phyloP scores from a whole-genome alignment of 2,329 filamentous ascomycete species.

The Talaromyces sp. region DNA sequence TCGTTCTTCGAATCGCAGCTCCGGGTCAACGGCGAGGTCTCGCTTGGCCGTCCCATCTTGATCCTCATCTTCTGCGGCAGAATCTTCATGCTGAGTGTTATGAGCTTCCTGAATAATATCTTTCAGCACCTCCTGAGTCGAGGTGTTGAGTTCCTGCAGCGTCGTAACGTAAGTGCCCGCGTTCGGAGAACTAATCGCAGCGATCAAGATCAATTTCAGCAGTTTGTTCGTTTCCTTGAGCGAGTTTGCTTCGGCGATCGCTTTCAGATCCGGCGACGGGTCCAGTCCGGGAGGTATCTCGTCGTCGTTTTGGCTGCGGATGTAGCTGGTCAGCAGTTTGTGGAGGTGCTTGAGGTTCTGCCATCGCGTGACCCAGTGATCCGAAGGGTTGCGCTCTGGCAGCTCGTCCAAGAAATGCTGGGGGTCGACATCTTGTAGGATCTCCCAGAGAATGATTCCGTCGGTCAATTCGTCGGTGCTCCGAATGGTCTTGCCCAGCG shows the following conservation, averaged over 20 bases:
- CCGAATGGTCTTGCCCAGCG: constrained; percentile 36
- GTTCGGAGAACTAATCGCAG: constrained; percentile 56
- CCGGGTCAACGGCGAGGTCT: constrained; percentile 35
- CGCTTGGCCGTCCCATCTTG: constrained; percentile 28
- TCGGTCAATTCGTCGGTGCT: constrained; percentile 38
- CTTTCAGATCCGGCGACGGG: constrained; percentile 40
- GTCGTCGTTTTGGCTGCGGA: constrained; percentile 40
- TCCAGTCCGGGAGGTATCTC: constrained; percentile 36
- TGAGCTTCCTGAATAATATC: constrained; percentile 43
- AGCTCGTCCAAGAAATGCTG: constrained; percentile 43
- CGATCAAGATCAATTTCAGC: constrained; percentile 57
- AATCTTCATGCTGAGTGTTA: constrained; percentile 32
- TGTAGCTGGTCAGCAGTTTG: constrained; percentile 40
- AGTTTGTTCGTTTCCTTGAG: constrained; percentile 47
- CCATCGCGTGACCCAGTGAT: constrained; percentile 44
- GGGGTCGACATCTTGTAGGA: constrained; percentile 44
- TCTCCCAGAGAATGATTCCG: constrained; percentile 42
- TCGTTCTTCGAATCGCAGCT: constrained; percentile 44
- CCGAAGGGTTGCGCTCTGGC: constrained; percentile 37
- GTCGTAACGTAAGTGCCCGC: constrained; percentile 49
- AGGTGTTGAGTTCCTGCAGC: constrained; percentile 37
- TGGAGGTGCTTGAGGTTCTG: constrained; percentile 45
- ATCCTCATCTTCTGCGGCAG: constrained; percentile 32
- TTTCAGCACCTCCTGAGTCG: constrained; percentile 41
- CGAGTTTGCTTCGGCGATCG: constrained; percentile 39